phyloP scores from a whole-genome alignment of 2,329 filamentous ascomycete species.

The Ophiosphaerella korrae region DNA sequence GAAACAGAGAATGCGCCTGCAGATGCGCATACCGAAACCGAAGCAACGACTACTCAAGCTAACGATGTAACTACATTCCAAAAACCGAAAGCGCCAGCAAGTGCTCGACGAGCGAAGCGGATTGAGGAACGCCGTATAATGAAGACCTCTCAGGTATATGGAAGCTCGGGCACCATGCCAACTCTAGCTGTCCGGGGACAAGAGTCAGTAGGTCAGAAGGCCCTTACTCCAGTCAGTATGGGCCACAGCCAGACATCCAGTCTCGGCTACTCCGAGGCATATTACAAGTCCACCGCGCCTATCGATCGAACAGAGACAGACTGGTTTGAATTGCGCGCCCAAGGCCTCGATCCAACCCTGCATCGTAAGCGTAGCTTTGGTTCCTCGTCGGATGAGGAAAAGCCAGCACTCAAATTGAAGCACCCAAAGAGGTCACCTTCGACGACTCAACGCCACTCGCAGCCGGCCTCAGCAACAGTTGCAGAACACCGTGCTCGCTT shows the following conservation, averaged over 20 bases:
- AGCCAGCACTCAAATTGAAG: constrained; percentile 24
- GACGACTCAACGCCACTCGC: constrained; percentile 1
- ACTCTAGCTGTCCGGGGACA: background rate
- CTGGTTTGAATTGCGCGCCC: constrained; percentile 58
- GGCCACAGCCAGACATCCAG: constrained; percentile 4
- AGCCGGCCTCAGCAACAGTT: constrained; percentile 11
- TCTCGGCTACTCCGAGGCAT: constrained; percentile 29
- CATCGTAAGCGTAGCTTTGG: constrained; percentile 39
- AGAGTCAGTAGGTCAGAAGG: background rate
- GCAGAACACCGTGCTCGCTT: constrained; percentile 32
- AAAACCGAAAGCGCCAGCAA: constrained; percentile 20
- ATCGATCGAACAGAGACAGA: constrained; percentile 55
- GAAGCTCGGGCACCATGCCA: background rate
- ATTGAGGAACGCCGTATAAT: constrained; percentile 19
- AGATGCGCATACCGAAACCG: constrained; percentile 5
- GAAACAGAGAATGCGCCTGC: constrained; percentile 7
- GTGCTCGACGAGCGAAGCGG: constrained; percentile 21
- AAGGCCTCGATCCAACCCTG: constrained; percentile 51
- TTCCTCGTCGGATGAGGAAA: constrained; percentile 30
- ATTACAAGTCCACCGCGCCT: constrained; percentile 29
- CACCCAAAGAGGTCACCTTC: constrained; percentile 25
- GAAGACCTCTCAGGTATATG: constrained; percentile 4
- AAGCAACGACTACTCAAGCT: constrained; percentile 4
- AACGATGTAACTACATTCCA: constrained; percentile 15
- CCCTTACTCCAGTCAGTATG: constrained; percentile 5